A percentile compares a stretch with the other conserved stretches of the same genome.
Conservation (phyloP, 1,284 basidiomycete genomes). For the Rhodotorula sp. region DNA sequence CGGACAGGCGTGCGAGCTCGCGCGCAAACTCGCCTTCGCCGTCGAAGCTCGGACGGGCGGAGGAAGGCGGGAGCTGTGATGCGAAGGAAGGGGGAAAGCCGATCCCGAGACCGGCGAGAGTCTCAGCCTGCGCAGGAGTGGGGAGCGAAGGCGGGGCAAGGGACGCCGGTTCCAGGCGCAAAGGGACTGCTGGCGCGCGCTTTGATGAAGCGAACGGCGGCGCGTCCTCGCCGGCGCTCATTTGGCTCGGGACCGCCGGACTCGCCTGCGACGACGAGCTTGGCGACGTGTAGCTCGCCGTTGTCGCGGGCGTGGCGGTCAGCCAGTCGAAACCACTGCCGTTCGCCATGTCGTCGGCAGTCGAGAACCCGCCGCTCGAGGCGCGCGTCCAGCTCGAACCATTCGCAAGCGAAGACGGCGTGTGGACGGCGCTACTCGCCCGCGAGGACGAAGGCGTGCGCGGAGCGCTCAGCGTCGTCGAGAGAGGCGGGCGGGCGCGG, state of each 20-base stretch:
- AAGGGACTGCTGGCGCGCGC: too few species aligned
- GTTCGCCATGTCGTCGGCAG: neutral
- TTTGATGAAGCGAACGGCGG: too few species aligned
- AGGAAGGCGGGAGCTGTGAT: too few species aligned
- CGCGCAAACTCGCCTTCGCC: slow-evolving; percentile 16
- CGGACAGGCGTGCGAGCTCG: slow-evolving; percentile 18
- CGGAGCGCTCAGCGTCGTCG: neutral
- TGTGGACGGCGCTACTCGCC: neutral
- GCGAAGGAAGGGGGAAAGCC: neutral
- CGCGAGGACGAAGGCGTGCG: slow-evolving; percentile 1
- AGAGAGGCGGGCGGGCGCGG: slow-evolving; percentile 4
- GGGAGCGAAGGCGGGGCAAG: slow-evolving; percentile 7
- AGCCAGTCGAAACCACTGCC: neutral
- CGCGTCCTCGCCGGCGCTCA: neutral
- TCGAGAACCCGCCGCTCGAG: neutral
- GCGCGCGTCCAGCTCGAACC: neutral
- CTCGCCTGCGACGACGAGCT: neutral
- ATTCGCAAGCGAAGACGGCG: neutral
- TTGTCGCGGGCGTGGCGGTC: slow-evolving; percentile 10
- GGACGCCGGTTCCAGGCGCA: neutral
- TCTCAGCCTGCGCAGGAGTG: neutral
- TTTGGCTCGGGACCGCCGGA: neutral
- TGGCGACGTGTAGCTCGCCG: neutral
- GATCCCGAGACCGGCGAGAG: slow-evolving; percentile 12
- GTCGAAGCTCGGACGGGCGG: neutral